A percentile compares a stretch with the other conserved stretches of the same genome.
Conservation (phyloP, 164 flowering plant species). For the Nymphaea thermarum region DNA sequence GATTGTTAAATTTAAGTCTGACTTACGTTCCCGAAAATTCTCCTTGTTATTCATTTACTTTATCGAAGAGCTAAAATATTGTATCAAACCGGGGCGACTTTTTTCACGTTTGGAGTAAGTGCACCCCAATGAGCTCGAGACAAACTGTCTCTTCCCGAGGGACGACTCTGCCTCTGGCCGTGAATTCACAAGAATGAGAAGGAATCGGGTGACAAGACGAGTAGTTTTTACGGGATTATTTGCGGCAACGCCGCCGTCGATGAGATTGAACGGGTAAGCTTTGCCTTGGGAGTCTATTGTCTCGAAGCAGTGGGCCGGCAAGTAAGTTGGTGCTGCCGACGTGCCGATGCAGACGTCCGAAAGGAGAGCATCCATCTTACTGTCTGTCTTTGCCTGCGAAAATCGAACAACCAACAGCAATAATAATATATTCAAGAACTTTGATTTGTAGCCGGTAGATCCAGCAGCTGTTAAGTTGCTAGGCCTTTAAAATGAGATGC, state of each 20-base stretch:
- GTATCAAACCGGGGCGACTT: neutral
- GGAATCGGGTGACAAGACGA: neutral
- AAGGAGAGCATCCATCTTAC: slow-evolving; percentile 1
- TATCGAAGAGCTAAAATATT: no score
- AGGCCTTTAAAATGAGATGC: neutral
- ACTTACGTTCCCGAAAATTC: no score
- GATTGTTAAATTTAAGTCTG: no score
- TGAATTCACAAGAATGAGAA: neutral
- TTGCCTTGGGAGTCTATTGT: slow-evolving; percentile 1
- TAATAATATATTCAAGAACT: neutral
- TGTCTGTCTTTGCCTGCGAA: slow-evolving; percentile 4
- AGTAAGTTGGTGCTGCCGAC: slow-evolving; percentile 8
- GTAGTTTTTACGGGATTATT: slow-evolving; percentile 7
- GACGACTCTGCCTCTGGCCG: no score
- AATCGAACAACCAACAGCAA: neutral
- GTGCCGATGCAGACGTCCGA: slow-evolving; percentile 8
- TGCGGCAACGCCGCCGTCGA: slow-evolving; percentile 9
- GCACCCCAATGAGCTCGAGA: neutral
- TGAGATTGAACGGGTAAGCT: neutral
- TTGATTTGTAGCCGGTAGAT: no score
- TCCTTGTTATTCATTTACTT: no score
- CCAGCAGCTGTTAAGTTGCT: neutral
- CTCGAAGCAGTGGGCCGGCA: slow-evolving; percentile 8
- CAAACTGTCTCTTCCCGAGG: neutral
- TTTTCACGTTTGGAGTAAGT: neutral